A percentile compares a stretch with the other conserved stretches of the same genome.
phyloP scores from a whole-genome alignment of 2,329 filamentous ascomycete species.

The Trichoderma endophyticum region DNA sequence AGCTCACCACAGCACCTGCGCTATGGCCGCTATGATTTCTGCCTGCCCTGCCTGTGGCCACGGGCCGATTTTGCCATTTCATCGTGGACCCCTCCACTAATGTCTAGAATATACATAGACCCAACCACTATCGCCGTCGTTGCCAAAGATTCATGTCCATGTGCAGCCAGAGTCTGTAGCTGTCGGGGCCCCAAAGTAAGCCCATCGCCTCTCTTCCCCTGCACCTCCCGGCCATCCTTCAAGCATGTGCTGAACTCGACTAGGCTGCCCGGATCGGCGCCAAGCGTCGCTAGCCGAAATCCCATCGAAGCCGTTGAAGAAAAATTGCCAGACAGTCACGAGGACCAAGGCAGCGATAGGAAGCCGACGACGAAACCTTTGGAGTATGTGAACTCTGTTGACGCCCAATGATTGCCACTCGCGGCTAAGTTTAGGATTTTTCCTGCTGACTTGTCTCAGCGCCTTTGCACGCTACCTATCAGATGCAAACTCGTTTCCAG shows the following conservation, averaged over 20 bases:
- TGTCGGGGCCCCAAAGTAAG: constrained; percentile 15
- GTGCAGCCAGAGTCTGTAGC: constrained; percentile 6
- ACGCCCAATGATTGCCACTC: not conserved
- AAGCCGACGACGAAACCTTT: constrained; percentile 28
- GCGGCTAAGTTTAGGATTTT: not conserved
- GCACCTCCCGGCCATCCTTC: not conserved
- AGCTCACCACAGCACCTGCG: not conserved
- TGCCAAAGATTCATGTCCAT: not conserved
- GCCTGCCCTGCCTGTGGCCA: not conserved
- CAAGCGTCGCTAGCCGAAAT: constrained; percentile 11
- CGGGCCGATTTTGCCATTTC: constrained; percentile 1
- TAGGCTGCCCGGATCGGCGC: not conserved
- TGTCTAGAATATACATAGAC: constrained; percentile 18
- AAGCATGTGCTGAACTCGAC: not conserved
- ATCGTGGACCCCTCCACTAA: constrained; percentile 18
- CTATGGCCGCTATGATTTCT: constrained; percentile 1
- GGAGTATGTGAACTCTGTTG: constrained; percentile 29
- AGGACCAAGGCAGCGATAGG: constrained; percentile 10
- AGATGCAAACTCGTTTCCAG: constrained; percentile 38
- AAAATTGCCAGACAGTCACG: constrained; percentile 30
- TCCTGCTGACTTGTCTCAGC: constrained; percentile 25
- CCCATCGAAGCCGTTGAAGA: not conserved
- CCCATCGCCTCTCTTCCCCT: not conserved
- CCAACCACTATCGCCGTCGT: constrained; percentile 18
- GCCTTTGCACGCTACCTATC: constrained; percentile 36